Evolutionary conservation across 495 filamentous ascomycete genomes (phyloP), one percentile per base, ranked within the genome.

Genomic region (Hyaloscypha finlandica): DNA sequence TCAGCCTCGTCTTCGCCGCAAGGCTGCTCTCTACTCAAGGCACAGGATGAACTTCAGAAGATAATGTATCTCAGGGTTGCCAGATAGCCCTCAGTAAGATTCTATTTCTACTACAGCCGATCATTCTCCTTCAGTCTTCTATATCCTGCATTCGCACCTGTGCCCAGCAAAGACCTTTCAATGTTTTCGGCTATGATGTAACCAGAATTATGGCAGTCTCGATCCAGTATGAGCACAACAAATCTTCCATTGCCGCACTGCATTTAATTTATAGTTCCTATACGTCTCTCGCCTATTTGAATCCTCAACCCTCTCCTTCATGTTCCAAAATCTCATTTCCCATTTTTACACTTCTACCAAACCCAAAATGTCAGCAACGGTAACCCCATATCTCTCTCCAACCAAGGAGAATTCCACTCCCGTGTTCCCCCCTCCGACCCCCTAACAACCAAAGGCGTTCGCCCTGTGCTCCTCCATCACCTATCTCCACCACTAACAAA

Each of bases 401-500:
- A 79, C 70, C 83, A 86, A 71, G 86, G 86, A 71, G 75, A 84
- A 71, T 90, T 91, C 76, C 75, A 79, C 70, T 78, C 82, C 16
- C 77, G 76, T 35, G 78, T 85, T 9, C 77, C 79, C 2, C 80
- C 78, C n/a, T 72, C 83, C 9, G 78, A 84, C 39, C 87, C 87
- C 8, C 62, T 84, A 29, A 81, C 78, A 6, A 84, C 78, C 31
- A 76, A 80, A 52, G 85, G 88, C 4, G 86, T 90, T 84, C 70
- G 81, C 77, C 14, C 14, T 42, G 35, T n/a, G 25, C 30, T 1
- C n/a, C 29, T 14, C 35, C 35, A 22, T 30, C 22, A 25, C 9
- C 33, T 2, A 16, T 11, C 8, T 14, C 12, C 58, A 31, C 4
- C 31, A 30, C 42, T 73, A 16, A 68, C 66, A 65, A 61, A 31